A percentile compares a stretch with the other conserved stretches of the same genome.
Conservation (phyloP, 2,329 filamentous ascomycete species). For the Ciborinia camelliae region DNA sequence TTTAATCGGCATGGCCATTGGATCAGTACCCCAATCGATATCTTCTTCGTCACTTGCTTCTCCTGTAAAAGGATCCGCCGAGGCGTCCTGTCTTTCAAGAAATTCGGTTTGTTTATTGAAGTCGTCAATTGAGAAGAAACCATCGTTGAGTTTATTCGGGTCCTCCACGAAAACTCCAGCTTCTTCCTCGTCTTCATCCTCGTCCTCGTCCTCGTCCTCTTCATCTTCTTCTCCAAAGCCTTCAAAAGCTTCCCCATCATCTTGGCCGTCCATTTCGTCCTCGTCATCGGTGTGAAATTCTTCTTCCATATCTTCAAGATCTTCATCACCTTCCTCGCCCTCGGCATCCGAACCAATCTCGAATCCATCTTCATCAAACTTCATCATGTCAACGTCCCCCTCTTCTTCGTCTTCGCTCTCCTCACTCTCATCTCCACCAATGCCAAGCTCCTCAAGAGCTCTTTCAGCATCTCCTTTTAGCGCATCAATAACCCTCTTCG, state of each 20-base stretch:
- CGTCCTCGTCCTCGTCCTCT: constrained; percentile 44
- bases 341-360: constrained; percentile 39
- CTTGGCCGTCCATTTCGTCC: constrained; percentile 35
- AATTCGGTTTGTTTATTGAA: constrained; percentile 94
- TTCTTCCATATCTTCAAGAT: constrained; percentile 39
- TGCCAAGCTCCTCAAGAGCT: constrained; percentile 41
- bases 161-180: constrained; percentile 64
- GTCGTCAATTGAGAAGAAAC: constrained; percentile 95
- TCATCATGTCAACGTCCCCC: constrained; percentile 37
- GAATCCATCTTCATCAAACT: constrained; percentile 42
- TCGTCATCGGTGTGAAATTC: constrained; percentile 36
- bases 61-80: constrained; percentile 71
- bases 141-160: constrained; percentile 85
- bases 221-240: constrained; percentile 36
- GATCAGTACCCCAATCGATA: constrained; percentile 83
- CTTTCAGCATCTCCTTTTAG: constrained; percentile 52
- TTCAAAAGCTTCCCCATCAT: constrained; percentile 37
- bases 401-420: constrained; percentile 40
- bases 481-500: constrained; percentile 74
- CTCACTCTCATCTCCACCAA: constrained; percentile 29
- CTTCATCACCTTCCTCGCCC: constrained; percentile 36
- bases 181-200: constrained; percentile 48
- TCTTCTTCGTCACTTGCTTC: constrained; percentile 79
- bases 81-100: constrained; percentile 80
- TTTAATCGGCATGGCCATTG: constrained; percentile 47